Conservation (phyloP, 352 stramenopile genomes). For the Pythium myriotylum region DNA sequence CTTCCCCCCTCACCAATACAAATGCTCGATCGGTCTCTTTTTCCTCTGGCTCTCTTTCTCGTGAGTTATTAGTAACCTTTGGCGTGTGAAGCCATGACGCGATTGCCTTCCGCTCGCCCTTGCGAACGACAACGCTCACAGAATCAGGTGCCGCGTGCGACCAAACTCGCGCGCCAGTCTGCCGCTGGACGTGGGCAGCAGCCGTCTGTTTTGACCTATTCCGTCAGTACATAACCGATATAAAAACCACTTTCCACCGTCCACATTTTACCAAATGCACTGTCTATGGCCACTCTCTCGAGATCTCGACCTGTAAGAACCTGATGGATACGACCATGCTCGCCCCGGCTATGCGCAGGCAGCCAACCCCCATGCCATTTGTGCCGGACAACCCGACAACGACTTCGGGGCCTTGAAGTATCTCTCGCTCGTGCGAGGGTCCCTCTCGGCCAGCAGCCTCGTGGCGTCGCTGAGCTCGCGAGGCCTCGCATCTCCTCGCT, state of each 20-base stretch:
- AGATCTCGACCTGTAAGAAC: no score
- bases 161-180: not conserved
- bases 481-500: constrained; percentile 1
- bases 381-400: not conserved
- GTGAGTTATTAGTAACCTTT: not conserved
- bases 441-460: not conserved
- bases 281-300: no score
- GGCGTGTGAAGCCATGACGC: not conserved
- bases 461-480: not conserved
- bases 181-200: not conserved
- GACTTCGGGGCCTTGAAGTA: not conserved
- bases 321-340: not conserved
- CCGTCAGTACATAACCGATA: no score
- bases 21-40: no score
- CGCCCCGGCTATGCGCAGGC: constrained; percentile 5
- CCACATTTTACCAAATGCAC: no score
- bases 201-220: not conserved
- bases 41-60: not conserved
- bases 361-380: not conserved
- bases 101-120: no score
- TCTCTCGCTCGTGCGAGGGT: not conserved
- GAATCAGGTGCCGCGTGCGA: not conserved
- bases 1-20: not conserved
- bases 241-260: no score
- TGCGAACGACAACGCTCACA: no score